phyloP scores from a whole-genome alignment of 2,329 filamentous ascomycete genomes.

The Thelonectria rubi region DNA sequence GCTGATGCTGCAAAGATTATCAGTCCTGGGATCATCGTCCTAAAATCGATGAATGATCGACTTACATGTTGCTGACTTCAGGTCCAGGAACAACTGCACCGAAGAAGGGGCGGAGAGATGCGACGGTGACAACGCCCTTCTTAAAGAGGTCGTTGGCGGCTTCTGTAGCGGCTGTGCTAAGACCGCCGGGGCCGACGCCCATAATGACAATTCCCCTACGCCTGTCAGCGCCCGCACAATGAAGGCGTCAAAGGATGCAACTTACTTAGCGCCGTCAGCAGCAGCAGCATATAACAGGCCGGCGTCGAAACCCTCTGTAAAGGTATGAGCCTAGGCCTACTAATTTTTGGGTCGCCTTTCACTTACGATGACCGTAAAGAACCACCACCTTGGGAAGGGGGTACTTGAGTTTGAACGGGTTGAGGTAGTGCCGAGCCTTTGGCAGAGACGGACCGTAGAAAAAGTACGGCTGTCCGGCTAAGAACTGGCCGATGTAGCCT shows the following conservation, averaged over 20 bases:
- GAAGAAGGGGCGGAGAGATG: conserved; percentile 1
- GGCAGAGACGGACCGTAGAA: not conserved
- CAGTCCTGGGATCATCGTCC: not conserved
- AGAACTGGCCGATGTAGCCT: conserved; percentile 1
- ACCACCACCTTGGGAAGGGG: conserved; percentile 1
- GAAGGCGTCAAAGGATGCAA: not conserved
- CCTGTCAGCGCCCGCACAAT: not conserved
- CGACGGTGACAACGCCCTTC: conserved; percentile 3
- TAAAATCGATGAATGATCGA: not conserved
- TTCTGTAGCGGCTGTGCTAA: not conserved
- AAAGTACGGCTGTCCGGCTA: conserved; percentile 8
- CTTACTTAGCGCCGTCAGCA: conserved; percentile 7
- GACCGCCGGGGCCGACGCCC: conserved; percentile 2
- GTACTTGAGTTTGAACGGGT: not conserved
- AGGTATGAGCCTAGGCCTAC: not conserved
- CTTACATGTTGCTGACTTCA: conserved; percentile 3
- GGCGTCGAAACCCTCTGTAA: conserved; percentile 3
- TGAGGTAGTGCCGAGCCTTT: not conserved
- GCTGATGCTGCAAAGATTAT: conserved; percentile 1
- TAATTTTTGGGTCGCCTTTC: not conserved
- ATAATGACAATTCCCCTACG: conserved; percentile 7
- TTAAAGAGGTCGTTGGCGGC: conserved; percentile 1
- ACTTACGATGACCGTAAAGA: conserved; percentile 9
- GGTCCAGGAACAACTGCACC: conserved; percentile 4
- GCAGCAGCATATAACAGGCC: conserved; percentile 2